A percentile compares a stretch with the other conserved stretches of the same genome.
These are phyloP conservation scores for Coriaria nepalensis DNA, from an alignment of 306 rosid genomes.

Conservation along the genomic window DNA sequence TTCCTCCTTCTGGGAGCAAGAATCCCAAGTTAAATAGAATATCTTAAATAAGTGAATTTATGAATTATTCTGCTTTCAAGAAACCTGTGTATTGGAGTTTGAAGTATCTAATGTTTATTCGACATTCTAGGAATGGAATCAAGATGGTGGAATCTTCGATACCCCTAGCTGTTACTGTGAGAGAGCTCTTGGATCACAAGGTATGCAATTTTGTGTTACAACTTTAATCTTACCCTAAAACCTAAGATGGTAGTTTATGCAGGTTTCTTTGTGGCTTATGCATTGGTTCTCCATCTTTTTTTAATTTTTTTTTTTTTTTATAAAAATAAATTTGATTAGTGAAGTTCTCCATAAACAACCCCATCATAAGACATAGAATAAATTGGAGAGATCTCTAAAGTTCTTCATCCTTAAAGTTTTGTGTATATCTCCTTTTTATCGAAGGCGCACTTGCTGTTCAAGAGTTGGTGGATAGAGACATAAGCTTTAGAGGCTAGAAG, in stretches of 20 bases:
- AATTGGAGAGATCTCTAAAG: no score
- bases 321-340: no score
- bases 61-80: not conserved
- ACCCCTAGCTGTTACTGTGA: constrained; percentile 50
- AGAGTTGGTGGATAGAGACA: no score
- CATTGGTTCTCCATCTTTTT: not conserved
- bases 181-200: constrained; percentile 59
- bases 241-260: not conserved
- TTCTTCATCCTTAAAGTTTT: no score
- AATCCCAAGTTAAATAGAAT: no score
- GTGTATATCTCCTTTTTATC: no score
- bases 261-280: constrained; percentile 1
- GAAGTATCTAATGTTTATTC: constrained; percentile 20
- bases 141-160: constrained; percentile 48
- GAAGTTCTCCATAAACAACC: no score
- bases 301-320: no score
- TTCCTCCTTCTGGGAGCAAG: not conserved
- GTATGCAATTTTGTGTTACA: constrained; percentile 25
- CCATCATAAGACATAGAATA: no score
- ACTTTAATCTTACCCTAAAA: not conserved
- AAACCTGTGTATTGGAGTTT: not conserved
- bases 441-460: no score
- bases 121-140: constrained; percentile 52
- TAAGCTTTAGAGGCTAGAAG: no score
- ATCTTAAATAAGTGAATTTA: no score